Evolutionary conservation across 257 asterid genomes (phyloP).

Genomic region (Craterostigma plantagineum): DNA sequence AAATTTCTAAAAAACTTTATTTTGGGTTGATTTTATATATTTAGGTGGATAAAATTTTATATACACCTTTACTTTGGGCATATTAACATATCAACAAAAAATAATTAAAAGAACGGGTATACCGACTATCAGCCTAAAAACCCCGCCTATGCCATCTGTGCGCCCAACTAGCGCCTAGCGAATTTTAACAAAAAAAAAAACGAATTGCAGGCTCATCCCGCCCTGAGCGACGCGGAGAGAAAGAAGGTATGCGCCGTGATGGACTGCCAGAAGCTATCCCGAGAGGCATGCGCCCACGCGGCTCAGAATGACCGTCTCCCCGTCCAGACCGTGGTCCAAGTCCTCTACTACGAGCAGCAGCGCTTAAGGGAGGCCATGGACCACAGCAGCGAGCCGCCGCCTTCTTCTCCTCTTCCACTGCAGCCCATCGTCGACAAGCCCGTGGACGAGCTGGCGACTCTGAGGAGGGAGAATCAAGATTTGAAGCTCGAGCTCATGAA

Average conservation of each 20-base stretch:
- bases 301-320: slow-evolving; percentile 4
- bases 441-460: slow-evolving; percentile 1
- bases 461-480: slow-evolving; percentile 3
- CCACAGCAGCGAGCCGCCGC: not conserved
- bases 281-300: slow-evolving; percentile 5
- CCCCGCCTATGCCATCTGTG: too few species aligned
- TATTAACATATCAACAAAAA: too few species aligned
- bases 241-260: slow-evolving; percentile 2
- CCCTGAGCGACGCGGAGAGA: not conserved
- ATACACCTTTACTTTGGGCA: too few species aligned
- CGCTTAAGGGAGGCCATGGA: slow-evolving; percentile 1
- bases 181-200: too few species aligned
- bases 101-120: too few species aligned
- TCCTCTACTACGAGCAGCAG: slow-evolving; percentile 5
- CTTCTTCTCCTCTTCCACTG: not conserved
- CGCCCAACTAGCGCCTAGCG: too few species aligned
- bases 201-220: slow-evolving; percentile 1
- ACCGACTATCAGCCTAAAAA: too few species aligned
- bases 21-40: too few species aligned
- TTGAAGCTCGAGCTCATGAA: not conserved
- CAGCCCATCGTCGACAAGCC: not conserved
- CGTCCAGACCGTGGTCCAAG: slow-evolving; percentile 4
- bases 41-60: too few species aligned
- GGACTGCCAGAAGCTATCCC: slow-evolving; percentile 4
- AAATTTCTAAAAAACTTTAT: too few species aligned